Base-by-base conservation (phyloP, 495 filamentous ascomycete genomes). In the Penicillium cosmopolitanum region DNA sequence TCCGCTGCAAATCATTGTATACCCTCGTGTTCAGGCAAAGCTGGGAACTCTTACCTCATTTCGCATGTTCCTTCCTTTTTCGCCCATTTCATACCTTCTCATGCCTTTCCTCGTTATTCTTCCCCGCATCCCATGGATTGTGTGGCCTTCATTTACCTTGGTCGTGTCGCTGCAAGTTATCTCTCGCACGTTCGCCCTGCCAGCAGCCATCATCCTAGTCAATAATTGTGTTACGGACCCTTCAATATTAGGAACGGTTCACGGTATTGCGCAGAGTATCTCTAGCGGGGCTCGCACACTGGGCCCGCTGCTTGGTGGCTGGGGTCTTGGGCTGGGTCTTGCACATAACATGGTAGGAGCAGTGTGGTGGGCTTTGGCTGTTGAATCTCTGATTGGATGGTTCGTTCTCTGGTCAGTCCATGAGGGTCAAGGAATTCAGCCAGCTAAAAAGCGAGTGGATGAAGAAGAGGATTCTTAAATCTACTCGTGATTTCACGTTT, bases 121-220 rank as follows among this genome's bases (percentile, higher is more conserved):
- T 1, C 85, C 86, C 15, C 75, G 61, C 31, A 25, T 67, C 48
- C 71, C 66, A 3, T 64, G 70, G 62, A 55, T 80, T 1, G 80
- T 92, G 8, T 89, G 80, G 82, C 68, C 76, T 0, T 74, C 76
- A 0, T 86, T 93, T 19, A 83, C 82, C 0, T 34, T 80, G 2
- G 83, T 93, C 0, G 77, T 91, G 0, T 79, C 80, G 31, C 66
- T 89, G 2, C 89, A 92, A 67, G 89, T 92, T 23, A 71, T 86
- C 16, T 90, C 87, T 1, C 79, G 88, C 43, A 91, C 89, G 4
- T 91, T 92, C 64, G 85, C 85, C 3, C 75, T 89, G 1, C 89
- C 90, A 0, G 83, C 82, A 5, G 84, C 83, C 1, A 82, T 89
- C 0, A 90, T 92, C 13, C 71, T 93, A 1, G 76, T 92, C 0